These are phyloP conservation scores for Dendrobium chrysotoxum DNA, from an alignment of 106 monocot species.

Conservation along the genomic window DNA sequence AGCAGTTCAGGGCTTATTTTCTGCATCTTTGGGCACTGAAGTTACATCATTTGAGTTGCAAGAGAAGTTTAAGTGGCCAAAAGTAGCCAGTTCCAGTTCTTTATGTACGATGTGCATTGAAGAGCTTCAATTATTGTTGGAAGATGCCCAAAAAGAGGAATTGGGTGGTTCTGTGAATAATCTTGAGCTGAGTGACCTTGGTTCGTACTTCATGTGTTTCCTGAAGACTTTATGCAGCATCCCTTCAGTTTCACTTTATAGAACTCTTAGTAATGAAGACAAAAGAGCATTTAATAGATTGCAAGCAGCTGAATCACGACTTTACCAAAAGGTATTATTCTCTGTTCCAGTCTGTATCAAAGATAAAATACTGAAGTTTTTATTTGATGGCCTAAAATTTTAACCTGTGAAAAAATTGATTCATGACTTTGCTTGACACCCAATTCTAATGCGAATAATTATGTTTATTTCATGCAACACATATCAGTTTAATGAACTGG, in stretches of 20 bases:
- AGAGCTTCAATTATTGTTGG: conserved; percentile 73
- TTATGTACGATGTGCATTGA: conserved; percentile 72
- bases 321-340: conserved; percentile 60
- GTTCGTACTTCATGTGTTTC: conserved; percentile 73
- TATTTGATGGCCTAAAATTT: background rate
- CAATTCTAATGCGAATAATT: too few species aligned
- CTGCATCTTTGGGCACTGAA: conserved; percentile 91
- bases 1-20: conserved; percentile 88
- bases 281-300: conserved; percentile 74
- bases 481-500: too few species aligned
- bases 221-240: conserved; percentile 69
- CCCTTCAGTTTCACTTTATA: conserved; percentile 85
- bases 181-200: conserved; percentile 62
- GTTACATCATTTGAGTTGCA: conserved; percentile 94
- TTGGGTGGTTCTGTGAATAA: conserved; percentile 14
- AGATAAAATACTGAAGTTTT: background rate
- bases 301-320: conserved; percentile 47
- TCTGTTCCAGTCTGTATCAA: background rate
- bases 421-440: too few species aligned
- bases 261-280: conserved; percentile 64
- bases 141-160: conserved; percentile 83
- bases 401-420: background rate
- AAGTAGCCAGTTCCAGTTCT: conserved; percentile 57
- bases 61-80: conserved; percentile 98
- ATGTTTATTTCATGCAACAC: too few species aligned